A percentile compares a stretch with the other conserved stretches of the same genome.
Conservation (phyloP, 257 asterid species). For the Salvia splendens region DNA sequence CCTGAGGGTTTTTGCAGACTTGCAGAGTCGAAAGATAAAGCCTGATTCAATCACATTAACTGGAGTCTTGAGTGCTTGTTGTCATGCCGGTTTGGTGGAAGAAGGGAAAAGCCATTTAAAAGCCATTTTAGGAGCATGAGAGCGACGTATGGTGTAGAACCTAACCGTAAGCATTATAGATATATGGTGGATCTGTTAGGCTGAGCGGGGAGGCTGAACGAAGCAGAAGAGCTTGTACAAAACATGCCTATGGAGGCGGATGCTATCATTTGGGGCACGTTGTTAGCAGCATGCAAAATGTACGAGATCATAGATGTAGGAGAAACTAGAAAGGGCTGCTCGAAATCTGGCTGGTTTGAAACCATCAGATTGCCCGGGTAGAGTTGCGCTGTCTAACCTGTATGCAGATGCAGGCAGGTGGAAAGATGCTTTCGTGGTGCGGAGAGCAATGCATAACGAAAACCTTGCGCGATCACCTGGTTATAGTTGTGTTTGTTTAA, state of each 20-base stretch:
- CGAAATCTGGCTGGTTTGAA: conserved; percentile 63
- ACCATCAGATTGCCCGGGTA: conserved; percentile 88
- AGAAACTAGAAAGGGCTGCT: conserved; percentile 76
- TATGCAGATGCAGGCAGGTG: conserved; percentile 81
- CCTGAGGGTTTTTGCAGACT: conserved; percentile 58
- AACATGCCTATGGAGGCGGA: conserved; percentile 93
- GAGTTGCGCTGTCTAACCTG: conserved; percentile 70
- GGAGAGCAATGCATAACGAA: conserved; percentile 51
- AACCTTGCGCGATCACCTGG: conserved; percentile 67
- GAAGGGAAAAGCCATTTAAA: conserved; percentile 70
- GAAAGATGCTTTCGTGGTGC: conserved; percentile 65
- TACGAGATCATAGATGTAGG: conserved; percentile 70
- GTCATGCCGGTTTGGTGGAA: conserved; percentile 93
- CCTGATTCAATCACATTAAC: conserved; percentile 73
- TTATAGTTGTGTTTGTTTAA: conserved; percentile 49
- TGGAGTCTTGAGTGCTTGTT: conserved; percentile 86
- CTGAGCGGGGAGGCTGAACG: conserved; percentile 72
- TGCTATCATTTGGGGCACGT: conserved; percentile 73
- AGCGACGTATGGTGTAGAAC: conserved; percentile 52
- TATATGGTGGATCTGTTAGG: conserved; percentile 93
- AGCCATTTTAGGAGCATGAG: conserved; percentile 69
- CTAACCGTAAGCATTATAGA: conserved; percentile 81
- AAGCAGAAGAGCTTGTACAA: conserved; percentile 67
- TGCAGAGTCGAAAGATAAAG: conserved; percentile 49
- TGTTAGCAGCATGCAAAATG: conserved; percentile 74